Evolutionary conservation across 1,284 basidiomycete genomes (phyloP).

Genomic region (Exobasidium cylindrosporum): DNA sequence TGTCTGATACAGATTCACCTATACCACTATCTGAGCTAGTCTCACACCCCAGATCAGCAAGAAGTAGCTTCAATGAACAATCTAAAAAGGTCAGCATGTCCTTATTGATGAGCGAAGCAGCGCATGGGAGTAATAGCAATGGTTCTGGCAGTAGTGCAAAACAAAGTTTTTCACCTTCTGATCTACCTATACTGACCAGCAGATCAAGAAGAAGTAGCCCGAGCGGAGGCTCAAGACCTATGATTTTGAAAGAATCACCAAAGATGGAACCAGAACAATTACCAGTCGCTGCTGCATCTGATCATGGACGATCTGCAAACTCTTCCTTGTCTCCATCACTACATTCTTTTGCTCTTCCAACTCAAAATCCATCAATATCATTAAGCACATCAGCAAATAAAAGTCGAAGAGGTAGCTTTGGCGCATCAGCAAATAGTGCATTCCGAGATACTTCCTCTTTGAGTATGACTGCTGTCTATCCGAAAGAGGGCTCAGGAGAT

Average conservation of each 20-base stretch:
- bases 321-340: not conserved
- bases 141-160: not conserved
- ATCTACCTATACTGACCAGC: not conserved
- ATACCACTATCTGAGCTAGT: not conserved
- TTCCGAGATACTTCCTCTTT: not conserved
- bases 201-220: constrained; percentile 8
- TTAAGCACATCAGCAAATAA: not conserved
- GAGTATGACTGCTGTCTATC: not conserved
- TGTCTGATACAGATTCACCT: not conserved
- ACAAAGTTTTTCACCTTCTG: not conserved
- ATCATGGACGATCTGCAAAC: constrained; percentile 30
- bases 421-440: not conserved
- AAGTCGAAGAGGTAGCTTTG: not conserved
- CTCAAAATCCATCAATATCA: not conserved
- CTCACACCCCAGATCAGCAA: not conserved
- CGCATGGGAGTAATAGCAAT: not conserved
- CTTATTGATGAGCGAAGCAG: constrained; percentile 9
- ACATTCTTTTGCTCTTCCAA: not conserved
- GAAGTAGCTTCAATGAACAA: constrained; percentile 10
- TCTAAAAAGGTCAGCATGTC: constrained; percentile 10
- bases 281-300: constrained; percentile 35
- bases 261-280: constrained; percentile 19
- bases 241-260: not conserved
- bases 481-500: constrained; percentile 15
- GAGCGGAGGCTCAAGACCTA: not conserved